Evolutionary conservation across 192 early-diverging fungal genomes (phyloP).

Genomic region (Phycomyces blakesleeanus): DNA sequence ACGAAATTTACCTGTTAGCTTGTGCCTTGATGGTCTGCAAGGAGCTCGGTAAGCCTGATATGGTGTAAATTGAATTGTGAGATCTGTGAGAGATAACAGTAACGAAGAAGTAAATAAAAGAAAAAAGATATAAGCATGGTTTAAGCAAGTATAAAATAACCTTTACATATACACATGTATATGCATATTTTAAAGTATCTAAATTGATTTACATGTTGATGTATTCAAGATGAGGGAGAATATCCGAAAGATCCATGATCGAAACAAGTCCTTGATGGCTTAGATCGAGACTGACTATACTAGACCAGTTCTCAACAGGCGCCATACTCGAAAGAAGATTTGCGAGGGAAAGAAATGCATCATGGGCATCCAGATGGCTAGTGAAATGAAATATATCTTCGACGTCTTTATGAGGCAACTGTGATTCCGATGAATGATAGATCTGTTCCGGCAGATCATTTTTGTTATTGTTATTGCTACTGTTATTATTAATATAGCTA

Average conservation of each 20-base stretch:
- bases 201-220: not conserved
- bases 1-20: slow-evolving; percentile 24
- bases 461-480: too few species aligned
- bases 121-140: too few species aligned
- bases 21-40: slow-evolving; percentile 16
- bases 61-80: slow-evolving; percentile 19
- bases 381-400: not conserved
- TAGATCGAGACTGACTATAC: not conserved
- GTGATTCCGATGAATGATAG: not conserved
- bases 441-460: not conserved
- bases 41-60: slow-evolving; percentile 16
- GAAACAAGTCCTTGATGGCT: not conserved
- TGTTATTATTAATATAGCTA: too few species aligned
- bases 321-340: not conserved
- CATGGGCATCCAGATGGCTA: not conserved
- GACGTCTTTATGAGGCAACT: too few species aligned
- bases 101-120: not conserved
- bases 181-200: too few species aligned
- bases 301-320: not conserved
- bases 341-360: not conserved
- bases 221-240: not conserved
- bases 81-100: slow-evolving; percentile 14
- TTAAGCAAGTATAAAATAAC: too few species aligned
- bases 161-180: too few species aligned
- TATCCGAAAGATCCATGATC: not conserved